Percentiles rank a stretch among this genome's conserved stretches.
phyloP scores from a whole-genome alignment of 2,329 filamentous ascomycete genomes.

The Aspergillus versicolor region DNA sequence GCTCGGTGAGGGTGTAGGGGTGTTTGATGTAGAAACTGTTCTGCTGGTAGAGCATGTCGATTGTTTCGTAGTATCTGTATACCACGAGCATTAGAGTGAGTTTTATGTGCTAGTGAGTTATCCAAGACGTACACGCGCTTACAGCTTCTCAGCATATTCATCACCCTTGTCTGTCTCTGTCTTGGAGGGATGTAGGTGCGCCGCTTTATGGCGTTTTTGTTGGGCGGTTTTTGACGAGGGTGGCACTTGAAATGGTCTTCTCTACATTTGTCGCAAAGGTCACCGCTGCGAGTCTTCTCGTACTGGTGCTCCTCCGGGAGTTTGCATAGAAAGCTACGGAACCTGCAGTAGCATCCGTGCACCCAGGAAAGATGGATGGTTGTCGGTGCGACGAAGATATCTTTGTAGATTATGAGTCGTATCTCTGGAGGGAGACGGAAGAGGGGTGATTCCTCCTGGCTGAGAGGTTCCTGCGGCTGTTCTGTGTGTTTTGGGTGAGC shows the following conservation, averaged over 20 bases:
- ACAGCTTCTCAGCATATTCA: not conserved
- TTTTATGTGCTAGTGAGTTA: no score
- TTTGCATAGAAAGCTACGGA: slow-evolving; percentile 4
- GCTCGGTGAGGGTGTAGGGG: slow-evolving; percentile 2
- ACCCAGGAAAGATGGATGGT: slow-evolving; percentile 2
- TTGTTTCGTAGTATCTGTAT: not conserved
- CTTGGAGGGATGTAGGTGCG: no score
- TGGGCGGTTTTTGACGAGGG: not conserved
- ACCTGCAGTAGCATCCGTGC: not conserved
- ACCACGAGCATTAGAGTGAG: not conserved
- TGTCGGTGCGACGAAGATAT: not conserved
- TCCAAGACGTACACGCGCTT: not conserved
- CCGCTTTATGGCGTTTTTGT: not conserved
- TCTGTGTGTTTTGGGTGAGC: no score
- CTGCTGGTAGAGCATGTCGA: not conserved
- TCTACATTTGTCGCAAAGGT: not conserved
- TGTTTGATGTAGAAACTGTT: slow-evolving; percentile 10
- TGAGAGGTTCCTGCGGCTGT: no score
- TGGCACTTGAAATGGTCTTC: not conserved
- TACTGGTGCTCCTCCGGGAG: not conserved
- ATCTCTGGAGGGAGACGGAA: slow-evolving; percentile 2
- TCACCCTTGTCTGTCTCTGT: not conserved
- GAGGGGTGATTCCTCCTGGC: not conserved
- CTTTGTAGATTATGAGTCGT: not conserved
- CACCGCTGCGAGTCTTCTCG: not conserved